These are phyloP conservation scores for Lactarius hatsudake DNA, from an alignment of 768 basidiomycete species.

Conservation along the genomic window DNA sequence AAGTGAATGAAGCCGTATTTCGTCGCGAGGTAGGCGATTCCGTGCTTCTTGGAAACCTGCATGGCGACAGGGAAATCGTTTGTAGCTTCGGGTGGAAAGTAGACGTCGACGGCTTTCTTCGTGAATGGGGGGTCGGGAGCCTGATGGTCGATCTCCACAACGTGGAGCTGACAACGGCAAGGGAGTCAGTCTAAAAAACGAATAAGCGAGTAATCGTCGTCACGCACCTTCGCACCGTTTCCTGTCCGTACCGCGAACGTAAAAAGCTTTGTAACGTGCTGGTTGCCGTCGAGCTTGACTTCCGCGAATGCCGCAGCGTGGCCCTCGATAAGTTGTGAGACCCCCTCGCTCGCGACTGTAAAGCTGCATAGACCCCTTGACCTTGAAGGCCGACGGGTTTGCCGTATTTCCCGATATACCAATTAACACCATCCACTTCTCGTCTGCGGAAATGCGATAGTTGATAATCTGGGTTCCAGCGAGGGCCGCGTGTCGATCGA, in stretches of 20 bases:
- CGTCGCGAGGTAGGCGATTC: constrained; percentile 95
- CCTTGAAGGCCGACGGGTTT: constrained; percentile 95
- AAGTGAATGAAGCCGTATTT: constrained; percentile 99
- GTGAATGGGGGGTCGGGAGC: constrained; percentile 89
- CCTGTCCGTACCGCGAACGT: constrained; percentile 94
- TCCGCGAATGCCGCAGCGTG: constrained; percentile 97
- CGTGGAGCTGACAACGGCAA: constrained; percentile 67
- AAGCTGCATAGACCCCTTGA: constrained; percentile 97
- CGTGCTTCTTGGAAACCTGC: constrained; percentile 97
- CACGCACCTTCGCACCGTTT: constrained; percentile 90
- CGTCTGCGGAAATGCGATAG: constrained; percentile 88
- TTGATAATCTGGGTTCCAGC: constrained; percentile 97
- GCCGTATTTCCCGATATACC: constrained; percentile 91
- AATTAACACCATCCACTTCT: constrained; percentile 96
- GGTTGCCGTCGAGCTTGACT: constrained; percentile 85
- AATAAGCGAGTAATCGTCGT: constrained; percentile 2
- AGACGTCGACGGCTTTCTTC: constrained; percentile 98
- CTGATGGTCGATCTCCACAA: constrained; percentile 97
- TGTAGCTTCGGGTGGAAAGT: constrained; percentile 96
- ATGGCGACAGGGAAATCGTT: constrained; percentile 99
- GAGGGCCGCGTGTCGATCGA: constrained; percentile 94
- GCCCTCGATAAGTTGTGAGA: constrained; percentile 97
- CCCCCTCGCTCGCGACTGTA: constrained; percentile 89
- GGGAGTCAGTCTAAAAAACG: background rate
- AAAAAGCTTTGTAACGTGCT: constrained; percentile 85